phyloP scores from a whole-genome alignment of 2,329 filamentous ascomycete species.

The Colletotrichum incanum region DNA sequence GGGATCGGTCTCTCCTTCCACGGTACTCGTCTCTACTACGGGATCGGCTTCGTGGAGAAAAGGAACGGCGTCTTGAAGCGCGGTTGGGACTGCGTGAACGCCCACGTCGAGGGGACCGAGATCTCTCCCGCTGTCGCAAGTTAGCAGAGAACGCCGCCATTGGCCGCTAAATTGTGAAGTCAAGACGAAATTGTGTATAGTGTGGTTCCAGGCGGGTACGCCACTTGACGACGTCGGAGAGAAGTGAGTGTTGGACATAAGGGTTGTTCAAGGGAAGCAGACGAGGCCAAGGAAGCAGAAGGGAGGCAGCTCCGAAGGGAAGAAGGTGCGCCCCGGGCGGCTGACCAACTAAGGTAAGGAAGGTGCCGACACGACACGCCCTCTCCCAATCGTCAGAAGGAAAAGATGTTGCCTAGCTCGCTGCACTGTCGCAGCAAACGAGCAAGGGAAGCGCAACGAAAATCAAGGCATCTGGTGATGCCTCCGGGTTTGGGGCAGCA shows the following conservation, averaged over 20 bases:
- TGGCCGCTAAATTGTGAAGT: slow-evolving; percentile 28
- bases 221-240: slow-evolving; percentile 17
- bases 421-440: not conserved
- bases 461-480: not conserved
- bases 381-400: not conserved
- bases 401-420: not conserved
- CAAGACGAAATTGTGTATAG: not conserved
- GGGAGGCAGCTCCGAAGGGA: not conserved
- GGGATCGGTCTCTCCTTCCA: slow-evolving; percentile 82
- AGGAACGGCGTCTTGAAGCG: slow-evolving; percentile 80
- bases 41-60: slow-evolving; percentile 85
- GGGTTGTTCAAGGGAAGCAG: not conserved
- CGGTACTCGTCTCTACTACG: slow-evolving; percentile 85
- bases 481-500: not conserved
- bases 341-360: not conserved
- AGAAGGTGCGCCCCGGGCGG: slow-evolving; percentile 4
- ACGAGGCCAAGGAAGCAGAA: not conserved
- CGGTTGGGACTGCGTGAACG: slow-evolving; percentile 88
- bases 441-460: not conserved
- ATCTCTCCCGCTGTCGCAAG: slow-evolving; percentile 81
- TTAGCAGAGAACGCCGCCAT: slow-evolving; percentile 36
- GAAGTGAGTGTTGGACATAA: not conserved
- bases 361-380: not conserved
- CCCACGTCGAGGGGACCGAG: slow-evolving; percentile 82
- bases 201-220: not conserved